Conservation (phyloP, 371 early-diverging fungal species). For the Syncephalis plumigaleata region DNA sequence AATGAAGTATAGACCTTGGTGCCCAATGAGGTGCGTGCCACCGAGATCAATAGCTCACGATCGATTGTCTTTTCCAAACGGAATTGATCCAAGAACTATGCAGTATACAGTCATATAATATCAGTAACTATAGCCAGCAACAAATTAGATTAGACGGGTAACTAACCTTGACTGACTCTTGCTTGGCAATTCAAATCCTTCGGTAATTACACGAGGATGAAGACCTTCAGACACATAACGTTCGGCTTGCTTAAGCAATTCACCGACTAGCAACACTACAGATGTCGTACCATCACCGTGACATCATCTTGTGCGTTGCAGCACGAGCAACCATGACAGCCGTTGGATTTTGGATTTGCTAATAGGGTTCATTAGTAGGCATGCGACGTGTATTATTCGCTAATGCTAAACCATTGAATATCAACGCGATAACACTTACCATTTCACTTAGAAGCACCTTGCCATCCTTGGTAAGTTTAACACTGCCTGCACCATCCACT, state of each 20-base stretch:
- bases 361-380: conserved; percentile 2
- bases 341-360: conserved; percentile 99
- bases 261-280: conserved; percentile 90
- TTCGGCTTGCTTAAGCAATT: conserved; percentile 92
- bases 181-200: conserved; percentile 95
- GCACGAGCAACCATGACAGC: conserved; percentile 98
- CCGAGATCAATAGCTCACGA: conserved; percentile 78
- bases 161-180: conserved; percentile 69
- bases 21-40: conserved; percentile 88
- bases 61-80: conserved; percentile 58
- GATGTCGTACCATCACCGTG: conserved; percentile 99
- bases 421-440: conserved; percentile 25
- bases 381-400: background rate
- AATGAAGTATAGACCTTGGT: conserved; percentile 88
- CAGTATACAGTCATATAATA: background rate
- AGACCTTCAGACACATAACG: conserved; percentile 93
- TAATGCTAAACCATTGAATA: background rate
- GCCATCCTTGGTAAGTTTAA: conserved; percentile 95
- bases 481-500: conserved; percentile 88
- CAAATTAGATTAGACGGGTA: background rate
- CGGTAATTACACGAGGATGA: conserved; percentile 90
- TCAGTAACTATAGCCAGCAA: background rate
- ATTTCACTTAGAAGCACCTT: conserved; percentile 95
- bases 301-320: conserved; percentile 98
- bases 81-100: conserved; percentile 76